A percentile compares a stretch with the other conserved stretches of the same genome.
Conservation (phyloP, 2,329 filamentous ascomycete genomes). For the Dactylellina cionopaga region DNA sequence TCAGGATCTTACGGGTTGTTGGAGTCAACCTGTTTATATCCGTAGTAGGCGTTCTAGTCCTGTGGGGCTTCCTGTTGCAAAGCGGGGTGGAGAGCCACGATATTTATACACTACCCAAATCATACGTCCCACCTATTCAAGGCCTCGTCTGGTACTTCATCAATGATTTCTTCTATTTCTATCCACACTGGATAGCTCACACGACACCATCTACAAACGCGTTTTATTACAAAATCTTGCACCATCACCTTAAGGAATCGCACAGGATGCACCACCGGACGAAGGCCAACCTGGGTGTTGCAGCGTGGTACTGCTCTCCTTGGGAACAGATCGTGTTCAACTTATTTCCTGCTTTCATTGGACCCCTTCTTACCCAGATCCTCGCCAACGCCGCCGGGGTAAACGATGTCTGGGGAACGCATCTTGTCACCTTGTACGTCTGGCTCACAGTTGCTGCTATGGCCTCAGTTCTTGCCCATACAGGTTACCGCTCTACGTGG, state of each 20-base stretch:
- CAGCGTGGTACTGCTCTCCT: slow-evolving; percentile 24
- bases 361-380: slow-evolving; percentile 2
- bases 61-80: slow-evolving; percentile 10
- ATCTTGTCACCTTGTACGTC: slow-evolving; percentile 17
- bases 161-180: slow-evolving; percentile 21
- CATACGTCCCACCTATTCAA: slow-evolving; percentile 22
- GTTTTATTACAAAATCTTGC: not conserved
- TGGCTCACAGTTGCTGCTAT: slow-evolving; percentile 11
- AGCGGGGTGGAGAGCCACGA: slow-evolving; percentile 12
- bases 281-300: slow-evolving; percentile 16
- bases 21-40: slow-evolving; percentile 10
- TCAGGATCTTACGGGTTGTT: slow-evolving; percentile 3
- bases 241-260: slow-evolving; percentile 11
- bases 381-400: slow-evolving; percentile 15
- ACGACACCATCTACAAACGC: not conserved
- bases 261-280: slow-evolving; percentile 20
- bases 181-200: slow-evolving; percentile 22
- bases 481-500: slow-evolving; percentile 13
- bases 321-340: slow-evolving; percentile 23
- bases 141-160: slow-evolving; percentile 18
- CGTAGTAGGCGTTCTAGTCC: not conserved
- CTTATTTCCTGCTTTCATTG: slow-evolving; percentile 11
- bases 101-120: slow-evolving; percentile 9
- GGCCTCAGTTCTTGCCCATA: slow-evolving; percentile 15
- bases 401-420: slow-evolving; percentile 7